These are phyloP conservation scores for Aureobasidium sp. DNA, from an alignment of 2,329 filamentous ascomycete genomes.

Conservation along the genomic window DNA sequence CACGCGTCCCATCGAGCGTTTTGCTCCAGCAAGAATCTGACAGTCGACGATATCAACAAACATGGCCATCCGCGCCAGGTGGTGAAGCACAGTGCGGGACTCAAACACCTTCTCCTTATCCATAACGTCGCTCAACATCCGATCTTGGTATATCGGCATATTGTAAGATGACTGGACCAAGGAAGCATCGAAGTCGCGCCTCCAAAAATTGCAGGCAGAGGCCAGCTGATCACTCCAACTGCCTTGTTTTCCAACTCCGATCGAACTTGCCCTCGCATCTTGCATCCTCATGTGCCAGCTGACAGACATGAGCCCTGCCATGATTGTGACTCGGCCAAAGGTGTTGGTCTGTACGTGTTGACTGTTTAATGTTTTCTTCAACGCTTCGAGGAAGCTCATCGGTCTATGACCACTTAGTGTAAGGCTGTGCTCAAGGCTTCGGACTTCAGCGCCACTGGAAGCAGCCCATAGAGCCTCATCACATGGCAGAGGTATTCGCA, in stretches of 20 bases:
- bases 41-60: conserved; percentile 97
- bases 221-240: conserved; percentile 85
- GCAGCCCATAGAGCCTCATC: conserved; percentile 91
- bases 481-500: conserved; percentile 83
- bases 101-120: conserved; percentile 71
- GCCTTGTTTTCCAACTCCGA: conserved; percentile 78
- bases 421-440: conserved; percentile 70
- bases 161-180: conserved; percentile 18
- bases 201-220: conserved; percentile 89
- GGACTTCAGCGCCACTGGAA: conserved; percentile 77
- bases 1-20: conserved; percentile 71
- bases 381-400: conserved; percentile 78
- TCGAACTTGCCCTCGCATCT: conserved; percentile 82
- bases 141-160: background rate
- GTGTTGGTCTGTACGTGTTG: conserved; percentile 82
- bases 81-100: conserved; percentile 80
- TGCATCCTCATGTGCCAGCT: conserved; percentile 98
- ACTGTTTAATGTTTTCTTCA: conserved; percentile 83
- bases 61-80: conserved; percentile 95
- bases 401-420: conserved; percentile 75
- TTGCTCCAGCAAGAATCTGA: conserved; percentile 88
- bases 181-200: conserved; percentile 72
- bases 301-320: conserved; percentile 87
- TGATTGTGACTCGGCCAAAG: conserved; percentile 86
- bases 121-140: conserved; percentile 44